Conservation (phyloP, 2,329 filamentous ascomycete genomes). For the Sclerotinia nivalis region DNA sequence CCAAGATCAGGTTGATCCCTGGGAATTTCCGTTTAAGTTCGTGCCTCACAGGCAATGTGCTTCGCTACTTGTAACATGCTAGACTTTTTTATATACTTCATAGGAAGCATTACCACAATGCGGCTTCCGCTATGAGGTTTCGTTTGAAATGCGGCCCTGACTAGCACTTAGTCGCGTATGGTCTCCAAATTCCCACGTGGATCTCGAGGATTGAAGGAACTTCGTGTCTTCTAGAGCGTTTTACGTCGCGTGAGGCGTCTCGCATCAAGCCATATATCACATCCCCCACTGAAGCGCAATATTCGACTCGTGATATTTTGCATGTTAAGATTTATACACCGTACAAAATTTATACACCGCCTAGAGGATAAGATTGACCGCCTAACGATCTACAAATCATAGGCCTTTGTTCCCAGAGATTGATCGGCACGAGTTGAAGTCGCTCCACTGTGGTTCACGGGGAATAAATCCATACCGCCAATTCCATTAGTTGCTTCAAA, state of each 20-base stretch:
- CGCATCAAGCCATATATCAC: constrained; percentile 6
- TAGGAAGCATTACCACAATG: constrained; percentile 19
- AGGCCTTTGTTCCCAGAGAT: background rate
- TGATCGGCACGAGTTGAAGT: constrained; percentile 8
- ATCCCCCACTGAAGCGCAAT: background rate
- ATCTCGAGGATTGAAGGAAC: constrained; percentile 9
- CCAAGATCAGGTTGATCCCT: constrained; percentile 13
- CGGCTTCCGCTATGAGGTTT: constrained; percentile 17
- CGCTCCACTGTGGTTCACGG: constrained; percentile 20
- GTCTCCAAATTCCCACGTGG: constrained; percentile 16
- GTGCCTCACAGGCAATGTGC: constrained; percentile 17
- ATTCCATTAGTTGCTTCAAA: constrained; percentile 18
- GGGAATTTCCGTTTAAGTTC: background rate
- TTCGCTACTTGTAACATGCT: constrained; percentile 13
- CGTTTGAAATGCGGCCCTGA: constrained; percentile 13
- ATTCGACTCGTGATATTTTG: constrained; percentile 1
- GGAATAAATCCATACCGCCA: constrained; percentile 8
- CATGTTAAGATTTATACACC: constrained; percentile 1
- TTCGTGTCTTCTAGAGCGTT: constrained; percentile 19
- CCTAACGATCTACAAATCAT: constrained; percentile 20
- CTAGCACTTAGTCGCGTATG: constrained; percentile 12
- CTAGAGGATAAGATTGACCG: constrained; percentile 3
- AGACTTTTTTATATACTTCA: background rate
- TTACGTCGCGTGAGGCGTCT: constrained; percentile 4
- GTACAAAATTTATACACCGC: constrained; percentile 16